A percentile compares a stretch with the other conserved stretches of the same genome.
phyloP scores from a whole-genome alignment of 768 basidiomycete genomes.

The Pleurotus salmoneostramineus region DNA sequence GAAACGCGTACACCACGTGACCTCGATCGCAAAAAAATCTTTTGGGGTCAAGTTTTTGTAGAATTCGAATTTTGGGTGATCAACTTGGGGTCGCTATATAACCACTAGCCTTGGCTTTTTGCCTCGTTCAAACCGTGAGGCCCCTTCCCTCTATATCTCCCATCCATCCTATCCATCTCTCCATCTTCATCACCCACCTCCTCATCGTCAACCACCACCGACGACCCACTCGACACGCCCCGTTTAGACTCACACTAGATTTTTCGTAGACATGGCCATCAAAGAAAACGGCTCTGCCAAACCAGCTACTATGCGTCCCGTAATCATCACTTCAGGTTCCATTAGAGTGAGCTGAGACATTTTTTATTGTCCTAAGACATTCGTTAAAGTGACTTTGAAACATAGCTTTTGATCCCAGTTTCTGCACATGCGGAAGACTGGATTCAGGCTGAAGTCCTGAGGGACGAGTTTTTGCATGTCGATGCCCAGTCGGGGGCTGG shows the following conservation, averaged over 20 bases:
- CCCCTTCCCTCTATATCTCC: background rate
- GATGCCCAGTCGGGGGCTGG: slow-evolving; percentile 57
- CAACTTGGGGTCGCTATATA: slow-evolving; percentile 7
- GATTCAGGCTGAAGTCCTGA: slow-evolving; percentile 88
- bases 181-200: background rate
- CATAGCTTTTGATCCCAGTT: slow-evolving; percentile 82
- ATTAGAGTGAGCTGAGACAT: slow-evolving; percentile 42
- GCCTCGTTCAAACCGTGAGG: slow-evolving; percentile 7
- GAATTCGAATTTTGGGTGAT: background rate
- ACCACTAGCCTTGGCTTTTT: background rate
- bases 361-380: background rate
- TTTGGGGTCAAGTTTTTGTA: slow-evolving; percentile 7
- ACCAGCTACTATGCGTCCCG: slow-evolving; percentile 40
- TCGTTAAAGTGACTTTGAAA: background rate
- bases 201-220: background rate
- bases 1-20: slow-evolving; percentile 4
- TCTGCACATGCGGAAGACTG: slow-evolving; percentile 79
- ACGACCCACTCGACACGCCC: background rate
- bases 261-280: slow-evolving; percentile 5
- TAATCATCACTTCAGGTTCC: slow-evolving; percentile 43
- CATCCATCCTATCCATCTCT: slow-evolving; percentile 1
- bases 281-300: slow-evolving; percentile 29
- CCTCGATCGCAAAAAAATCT: slow-evolving; percentile 7
- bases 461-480: slow-evolving; percentile 80
- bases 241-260: background rate